Conservation (phyloP, 805 yeast species). For the Saccharomycopsis olivae region DNA sequence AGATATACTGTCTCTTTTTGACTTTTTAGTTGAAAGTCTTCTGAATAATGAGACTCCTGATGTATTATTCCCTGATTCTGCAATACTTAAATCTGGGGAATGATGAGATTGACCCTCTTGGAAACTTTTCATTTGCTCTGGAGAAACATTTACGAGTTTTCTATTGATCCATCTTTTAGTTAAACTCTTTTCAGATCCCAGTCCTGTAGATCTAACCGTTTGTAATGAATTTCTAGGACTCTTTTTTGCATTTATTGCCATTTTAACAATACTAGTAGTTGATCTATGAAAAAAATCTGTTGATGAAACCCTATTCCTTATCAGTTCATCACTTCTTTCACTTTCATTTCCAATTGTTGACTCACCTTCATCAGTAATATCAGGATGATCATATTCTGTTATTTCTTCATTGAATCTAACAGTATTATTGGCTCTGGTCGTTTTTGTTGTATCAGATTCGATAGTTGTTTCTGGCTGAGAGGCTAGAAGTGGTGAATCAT, state of each 20-base stretch:
- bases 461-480: slow-evolving; percentile 1
- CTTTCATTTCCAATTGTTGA: background rate
- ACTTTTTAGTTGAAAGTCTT: background rate
- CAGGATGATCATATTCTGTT: slow-evolving; percentile 11
- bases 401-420: slow-evolving; percentile 17
- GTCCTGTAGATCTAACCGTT: background rate
- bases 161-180: background rate
- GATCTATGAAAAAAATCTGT: background rate
- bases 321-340: background rate
- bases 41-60: background rate
- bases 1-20: background rate
- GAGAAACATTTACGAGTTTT: background rate
- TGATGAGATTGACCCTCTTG: background rate
- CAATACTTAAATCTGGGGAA: background rate
- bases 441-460: background rate
- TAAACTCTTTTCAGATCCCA: background rate
- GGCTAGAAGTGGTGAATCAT: background rate
- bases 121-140: background rate
- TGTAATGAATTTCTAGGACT: background rate
- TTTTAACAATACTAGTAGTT: background rate
- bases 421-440: slow-evolving; percentile 6
- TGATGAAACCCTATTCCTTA: background rate
- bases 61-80: background rate
- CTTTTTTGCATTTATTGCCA: background rate
- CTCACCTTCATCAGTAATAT: slow-evolving; percentile 1